These are phyloP conservation scores for Microcos paniculata DNA, from an alignment of 345 rosid genomes.

Conservation along the genomic window DNA sequence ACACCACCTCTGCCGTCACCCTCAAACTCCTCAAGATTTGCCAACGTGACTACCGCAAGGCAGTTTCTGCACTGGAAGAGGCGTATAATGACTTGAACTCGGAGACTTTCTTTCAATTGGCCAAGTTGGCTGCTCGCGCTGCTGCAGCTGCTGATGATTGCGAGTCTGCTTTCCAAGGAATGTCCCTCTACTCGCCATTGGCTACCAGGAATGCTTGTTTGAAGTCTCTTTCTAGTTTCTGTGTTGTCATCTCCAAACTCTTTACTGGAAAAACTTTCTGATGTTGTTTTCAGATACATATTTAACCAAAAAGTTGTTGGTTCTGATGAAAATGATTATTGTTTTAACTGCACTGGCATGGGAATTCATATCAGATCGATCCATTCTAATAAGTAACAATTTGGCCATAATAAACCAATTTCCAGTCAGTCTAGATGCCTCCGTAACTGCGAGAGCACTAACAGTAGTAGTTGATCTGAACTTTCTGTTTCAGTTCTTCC, in stretches of 20 bases:
- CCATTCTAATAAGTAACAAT: too few species aligned
- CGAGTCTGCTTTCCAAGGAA: conserved; percentile 19
- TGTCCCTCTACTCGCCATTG: conserved; percentile 1
- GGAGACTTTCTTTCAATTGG: conserved; percentile 35
- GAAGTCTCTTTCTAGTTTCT: conserved; percentile 29
- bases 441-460: too few species aligned
- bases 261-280: conserved; percentile 1
- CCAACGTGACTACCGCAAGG: conserved; percentile 19
- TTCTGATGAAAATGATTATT: not conserved
- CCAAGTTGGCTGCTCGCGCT: conserved; percentile 17
- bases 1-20: not conserved
- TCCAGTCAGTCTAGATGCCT: too few species aligned
- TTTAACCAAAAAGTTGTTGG: not conserved
- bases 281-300: not conserved
- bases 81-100: conserved; percentile 42
- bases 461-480: too few species aligned
- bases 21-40: conserved; percentile 24
- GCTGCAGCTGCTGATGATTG: conserved; percentile 25
- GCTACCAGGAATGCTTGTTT: conserved; percentile 26
- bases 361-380: too few species aligned
- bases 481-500: too few species aligned
- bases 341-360: too few species aligned
- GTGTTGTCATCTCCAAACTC: conserved; percentile 24
- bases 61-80: conserved; percentile 18
- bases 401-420: too few species aligned